These are phyloP conservation scores for Ascochyta koolunga DNA, from an alignment of 2,329 filamentous ascomycete genomes.

Conservation along the genomic window DNA sequence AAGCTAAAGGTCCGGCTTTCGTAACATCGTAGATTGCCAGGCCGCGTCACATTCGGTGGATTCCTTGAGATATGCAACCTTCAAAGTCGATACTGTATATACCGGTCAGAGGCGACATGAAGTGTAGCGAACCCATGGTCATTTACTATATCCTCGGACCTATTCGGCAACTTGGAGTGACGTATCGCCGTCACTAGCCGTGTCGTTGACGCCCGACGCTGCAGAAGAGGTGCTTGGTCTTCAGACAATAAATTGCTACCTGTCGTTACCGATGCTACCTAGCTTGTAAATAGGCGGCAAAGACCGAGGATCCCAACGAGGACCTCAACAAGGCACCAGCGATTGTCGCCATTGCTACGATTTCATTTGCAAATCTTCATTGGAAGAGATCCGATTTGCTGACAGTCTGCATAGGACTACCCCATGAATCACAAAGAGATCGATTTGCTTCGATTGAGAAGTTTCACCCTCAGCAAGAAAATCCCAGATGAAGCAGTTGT, in stretches of 20 bases:
- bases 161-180: neutral
- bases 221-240: neutral
- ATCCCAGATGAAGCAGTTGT: conserved; percentile 70
- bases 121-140: neutral
- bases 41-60: neutral
- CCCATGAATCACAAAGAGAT: conserved; percentile 77
- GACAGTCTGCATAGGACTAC: conserved; percentile 66
- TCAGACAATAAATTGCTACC: neutral
- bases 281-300: neutral
- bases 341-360: neutral
- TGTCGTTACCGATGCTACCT: neutral
- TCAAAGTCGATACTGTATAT: neutral
- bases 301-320: neutral
- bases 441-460: conserved; percentile 77
- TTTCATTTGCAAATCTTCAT: neutral
- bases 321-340: neutral
- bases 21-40: neutral
- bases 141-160: conserved; percentile 1
- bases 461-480: conserved; percentile 74
- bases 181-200: neutral
- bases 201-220: conserved; percentile 5
- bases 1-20: neutral
- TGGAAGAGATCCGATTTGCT: conserved; percentile 23
- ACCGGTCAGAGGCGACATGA: neutral
- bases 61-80: no score